Evolutionary conservation across 306 rosid genomes (phyloP), one percentile per base, ranked within the genome.

Genomic region (Macrotyloma uniflorum): DNA sequence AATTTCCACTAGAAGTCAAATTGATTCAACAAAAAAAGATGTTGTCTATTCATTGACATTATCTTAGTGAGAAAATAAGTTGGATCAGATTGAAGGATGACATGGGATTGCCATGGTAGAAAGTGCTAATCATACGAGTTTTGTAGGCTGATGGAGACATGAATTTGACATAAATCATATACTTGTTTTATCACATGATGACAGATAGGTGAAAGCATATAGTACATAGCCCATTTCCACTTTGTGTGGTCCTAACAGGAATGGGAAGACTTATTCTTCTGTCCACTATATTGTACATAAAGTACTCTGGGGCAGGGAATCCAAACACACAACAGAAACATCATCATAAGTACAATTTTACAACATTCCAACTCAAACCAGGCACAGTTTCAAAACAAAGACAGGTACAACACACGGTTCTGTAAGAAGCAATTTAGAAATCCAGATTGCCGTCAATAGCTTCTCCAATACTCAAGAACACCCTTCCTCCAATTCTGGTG

Each of bases 401-500:
- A 40, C 1, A 40, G 46, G 46, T 11, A 40, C 46, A 40, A 11
- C 46, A 13, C 24, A 14, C 8, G 67, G 58, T 43, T 58, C 62
- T 50, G 23, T 43, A 4, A 47, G 55, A 38, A 18, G 54, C 18
- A 40, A 73, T 36, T 45, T 74, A 75, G 64, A 67, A n/a, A 77
- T 47, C 75, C 70, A 76, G 33, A 57, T 67, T 47, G 85, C 83
- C 51, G 76, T 85, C 80, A 63, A 85, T 89, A 46, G 94, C 94
- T 83, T 89, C 92, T 50, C 84, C 91, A 74, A 89, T 84, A 20
- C 83, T 89, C 82, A 91, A 82, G 74, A 89, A 89, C 42, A 89
- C 82, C 50, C 76, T 80, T 77, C 87, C 88, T 58, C 85, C 89
- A 16, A 89, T 85, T 71, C 83, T 84, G 11, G 49, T 72, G 26